These are phyloP conservation scores for Plasmodium relictum DNA, from an alignment of 169 alveolate species.

Conservation along the genomic window DNA sequence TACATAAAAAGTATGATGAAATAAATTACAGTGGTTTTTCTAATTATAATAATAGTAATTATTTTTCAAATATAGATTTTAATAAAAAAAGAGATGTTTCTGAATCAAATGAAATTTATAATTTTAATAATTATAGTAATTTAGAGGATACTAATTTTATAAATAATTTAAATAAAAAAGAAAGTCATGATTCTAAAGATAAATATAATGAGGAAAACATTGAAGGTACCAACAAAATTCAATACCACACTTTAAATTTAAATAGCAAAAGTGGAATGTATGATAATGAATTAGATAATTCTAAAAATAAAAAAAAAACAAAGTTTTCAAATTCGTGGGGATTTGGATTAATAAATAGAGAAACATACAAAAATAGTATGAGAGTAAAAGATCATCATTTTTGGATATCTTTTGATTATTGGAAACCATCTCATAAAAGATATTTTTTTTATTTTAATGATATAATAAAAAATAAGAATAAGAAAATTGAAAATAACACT, in stretches of 20 bases:
- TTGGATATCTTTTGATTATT: conserved; percentile 77
- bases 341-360: conserved; percentile 40
- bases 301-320: conserved; percentile 21
- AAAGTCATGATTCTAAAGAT: neutral
- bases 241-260: conserved; percentile 51
- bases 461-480: conserved; percentile 72
- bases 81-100: neutral
- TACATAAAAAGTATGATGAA: neutral
- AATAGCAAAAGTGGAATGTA: conserved; percentile 23
- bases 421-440: conserved; percentile 78
- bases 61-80: neutral
- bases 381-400: conserved; percentile 75
- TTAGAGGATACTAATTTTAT: neutral
- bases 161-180: neutral
- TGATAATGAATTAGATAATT: conserved; percentile 41
- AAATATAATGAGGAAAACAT: conserved; percentile 16
- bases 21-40: neutral
- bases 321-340: conserved; percentile 75
- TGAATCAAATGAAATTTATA: neutral
- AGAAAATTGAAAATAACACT: conserved; percentile 52
- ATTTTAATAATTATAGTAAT: neutral
- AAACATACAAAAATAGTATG: conserved; percentile 40
- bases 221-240: conserved; percentile 8
- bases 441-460: conserved; percentile 72
- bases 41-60: neutral